These are phyloP conservation scores for Sphagnum contortum DNA, from an alignment of 225 moss, liverwort and hornwort species.

Conservation along the genomic window DNA sequence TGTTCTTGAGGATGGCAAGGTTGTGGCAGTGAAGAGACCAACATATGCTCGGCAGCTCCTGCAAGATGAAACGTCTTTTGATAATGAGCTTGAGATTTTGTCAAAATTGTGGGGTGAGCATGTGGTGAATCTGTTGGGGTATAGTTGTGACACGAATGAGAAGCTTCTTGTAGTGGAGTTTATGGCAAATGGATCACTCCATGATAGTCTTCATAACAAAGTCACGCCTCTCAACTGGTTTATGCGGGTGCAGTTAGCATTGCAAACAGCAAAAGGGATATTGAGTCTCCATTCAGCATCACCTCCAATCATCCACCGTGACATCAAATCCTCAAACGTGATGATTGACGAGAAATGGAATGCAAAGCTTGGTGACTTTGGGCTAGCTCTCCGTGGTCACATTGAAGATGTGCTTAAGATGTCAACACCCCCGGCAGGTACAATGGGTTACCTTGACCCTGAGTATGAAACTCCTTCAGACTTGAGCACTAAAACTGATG, in stretches of 20 bases:
- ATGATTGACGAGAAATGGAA: slow-evolving; percentile 55
- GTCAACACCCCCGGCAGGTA: slow-evolving; percentile 50
- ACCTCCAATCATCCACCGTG: slow-evolving; percentile 59
- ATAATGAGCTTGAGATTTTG: slow-evolving; percentile 56
- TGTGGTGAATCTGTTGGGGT: slow-evolving; percentile 49
- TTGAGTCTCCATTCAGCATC: slow-evolving; percentile 42
- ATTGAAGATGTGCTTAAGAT: slow-evolving; percentile 45
- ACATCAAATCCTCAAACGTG: slow-evolving; percentile 59
- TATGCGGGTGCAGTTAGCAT: slow-evolving; percentile 45
- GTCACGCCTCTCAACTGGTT: slow-evolving; percentile 37
- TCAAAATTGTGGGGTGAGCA: slow-evolving; percentile 50
- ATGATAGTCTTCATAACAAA: slow-evolving; percentile 46
- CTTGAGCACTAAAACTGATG: slow-evolving; percentile 57
- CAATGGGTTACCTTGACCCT: slow-evolving; percentile 58
- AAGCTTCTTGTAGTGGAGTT: slow-evolving; percentile 63
- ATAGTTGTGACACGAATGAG: slow-evolving; percentile 48
- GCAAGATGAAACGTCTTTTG: slow-evolving; percentile 54
- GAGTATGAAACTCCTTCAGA: slow-evolving; percentile 53
- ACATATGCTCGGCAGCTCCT: slow-evolving; percentile 37
- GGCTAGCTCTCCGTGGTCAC: slow-evolving; percentile 45
- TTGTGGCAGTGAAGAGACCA: slow-evolving; percentile 54
- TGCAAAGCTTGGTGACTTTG: slow-evolving; percentile 64
- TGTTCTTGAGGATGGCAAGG: slow-evolving; percentile 55
- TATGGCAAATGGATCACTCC: slow-evolving; percentile 61
- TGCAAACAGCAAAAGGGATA: slow-evolving; percentile 47